Evolutionary conservation across 225 moss, liverwort and hornwort genomes (phyloP).

Genomic region (Rhytidiadelphus loreus): DNA sequence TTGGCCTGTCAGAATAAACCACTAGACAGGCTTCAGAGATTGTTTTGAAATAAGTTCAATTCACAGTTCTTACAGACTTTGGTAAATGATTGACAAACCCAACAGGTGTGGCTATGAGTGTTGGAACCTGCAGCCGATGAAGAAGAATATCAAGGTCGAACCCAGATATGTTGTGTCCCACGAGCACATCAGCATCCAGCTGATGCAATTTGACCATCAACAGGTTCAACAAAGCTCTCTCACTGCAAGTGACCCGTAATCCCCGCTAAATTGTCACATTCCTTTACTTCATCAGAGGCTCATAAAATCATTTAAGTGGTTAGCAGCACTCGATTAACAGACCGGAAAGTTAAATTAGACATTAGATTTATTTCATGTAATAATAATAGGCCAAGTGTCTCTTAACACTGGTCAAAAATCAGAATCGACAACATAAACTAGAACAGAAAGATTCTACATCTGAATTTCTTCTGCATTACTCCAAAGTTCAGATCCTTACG

Average conservation of each 20-base stretch:
- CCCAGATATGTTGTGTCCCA: constrained; percentile 97
- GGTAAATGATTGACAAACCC: neutral
- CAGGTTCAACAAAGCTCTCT: constrained; percentile 86
- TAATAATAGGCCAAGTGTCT: neutral
- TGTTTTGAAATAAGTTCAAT: neutral
- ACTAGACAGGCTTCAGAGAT: neutral
- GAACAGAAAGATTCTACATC: neutral
- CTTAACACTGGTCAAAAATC: neutral
- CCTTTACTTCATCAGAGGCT: neutral
- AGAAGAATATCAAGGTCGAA: constrained; percentile 98
- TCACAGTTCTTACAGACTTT: neutral
- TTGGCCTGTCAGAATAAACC: constrained; percentile 55
- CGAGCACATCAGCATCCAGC: constrained; percentile 93
- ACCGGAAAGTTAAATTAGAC: neutral
- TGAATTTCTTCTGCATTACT: neutral
- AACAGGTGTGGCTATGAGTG: neutral
- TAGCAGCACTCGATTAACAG: neutral
- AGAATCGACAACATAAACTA: neutral
- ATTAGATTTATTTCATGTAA: neutral
- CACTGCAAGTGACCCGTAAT: constrained; percentile 48
- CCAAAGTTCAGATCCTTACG: neutral
- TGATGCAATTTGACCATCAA: constrained; percentile 93
- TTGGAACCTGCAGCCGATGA: constrained; percentile 77
- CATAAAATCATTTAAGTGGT: neutral
- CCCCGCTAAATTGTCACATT: neutral